Conservation (phyloP, 208 protist genomes). For the Trypanosoma melophagium region DNA sequence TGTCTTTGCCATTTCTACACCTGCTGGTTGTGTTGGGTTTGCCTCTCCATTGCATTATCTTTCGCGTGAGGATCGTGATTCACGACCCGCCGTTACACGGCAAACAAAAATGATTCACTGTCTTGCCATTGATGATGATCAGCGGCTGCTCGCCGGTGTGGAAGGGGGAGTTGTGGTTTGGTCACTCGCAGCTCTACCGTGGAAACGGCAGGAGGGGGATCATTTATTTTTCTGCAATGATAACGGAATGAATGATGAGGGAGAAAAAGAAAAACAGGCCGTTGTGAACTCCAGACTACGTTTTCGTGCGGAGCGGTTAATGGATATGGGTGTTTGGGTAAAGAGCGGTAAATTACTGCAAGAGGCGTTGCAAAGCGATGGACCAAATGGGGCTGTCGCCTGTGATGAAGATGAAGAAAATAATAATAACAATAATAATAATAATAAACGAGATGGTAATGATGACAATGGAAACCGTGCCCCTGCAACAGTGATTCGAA, state of each 20-base stretch:
- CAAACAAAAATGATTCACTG: slow-evolving; percentile 44
- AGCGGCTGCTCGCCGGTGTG: slow-evolving; percentile 52
- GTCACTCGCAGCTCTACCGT: slow-evolving; percentile 52
- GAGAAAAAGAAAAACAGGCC: slow-evolving; percentile 12
- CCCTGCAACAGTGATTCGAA: background rate
- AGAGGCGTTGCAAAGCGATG: slow-evolving; percentile 5
- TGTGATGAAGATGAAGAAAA: no score
- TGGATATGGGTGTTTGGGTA: slow-evolving; percentile 66
- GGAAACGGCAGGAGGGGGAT: slow-evolving; percentile 33
- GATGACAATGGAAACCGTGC: background rate
- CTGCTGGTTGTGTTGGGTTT: slow-evolving; percentile 29
- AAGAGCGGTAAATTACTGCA: slow-evolving; percentile 29
- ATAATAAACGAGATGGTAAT: background rate
- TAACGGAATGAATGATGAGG: no score
- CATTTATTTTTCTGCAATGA: slow-evolving; percentile 68
- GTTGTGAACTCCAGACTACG: slow-evolving; percentile 18
- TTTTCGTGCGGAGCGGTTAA: slow-evolving; percentile 49
- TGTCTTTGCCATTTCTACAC: slow-evolving; percentile 55
- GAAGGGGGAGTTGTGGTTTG: slow-evolving; percentile 70
- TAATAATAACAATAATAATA: background rate
- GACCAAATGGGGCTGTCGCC: no score
- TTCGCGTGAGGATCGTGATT: slow-evolving; percentile 36
- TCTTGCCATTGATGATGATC: slow-evolving; percentile 53
- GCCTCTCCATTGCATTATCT: slow-evolving; percentile 47
- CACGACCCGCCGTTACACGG: background rate